Conservation (phyloP, 768 basidiomycete genomes). For the Amyloporia xantha region DNA sequence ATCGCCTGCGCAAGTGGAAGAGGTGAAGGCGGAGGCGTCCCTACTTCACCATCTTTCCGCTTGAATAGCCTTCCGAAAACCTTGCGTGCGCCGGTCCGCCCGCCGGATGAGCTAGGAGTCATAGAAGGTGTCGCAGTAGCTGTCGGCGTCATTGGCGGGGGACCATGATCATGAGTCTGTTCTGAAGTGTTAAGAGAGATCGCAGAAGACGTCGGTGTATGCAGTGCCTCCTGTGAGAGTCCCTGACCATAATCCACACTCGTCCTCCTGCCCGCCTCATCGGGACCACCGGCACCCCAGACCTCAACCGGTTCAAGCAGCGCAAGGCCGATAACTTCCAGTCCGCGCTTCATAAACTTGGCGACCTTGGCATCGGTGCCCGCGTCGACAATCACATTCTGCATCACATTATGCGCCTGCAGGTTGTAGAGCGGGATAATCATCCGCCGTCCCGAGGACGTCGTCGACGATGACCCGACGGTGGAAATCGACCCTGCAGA, state of each 20-base stretch:
- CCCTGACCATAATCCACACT: conserved; percentile 11
- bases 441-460: conserved; percentile 49
- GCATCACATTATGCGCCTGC: conserved; percentile 81
- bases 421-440: conserved; percentile 87
- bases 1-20: not conserved
- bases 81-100: conserved; percentile 35
- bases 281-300: conserved; percentile 35
- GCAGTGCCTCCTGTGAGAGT: conserved; percentile 14
- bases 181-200: conserved; percentile 24
- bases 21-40: conserved; percentile 1
- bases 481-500: conserved; percentile 23
- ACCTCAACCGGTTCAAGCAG: conserved; percentile 79
- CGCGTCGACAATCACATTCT: conserved; percentile 80
- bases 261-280: conserved; percentile 19
- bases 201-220: conserved; percentile 28
- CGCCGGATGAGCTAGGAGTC: conserved; percentile 15
- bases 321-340: conserved; percentile 70
- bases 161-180: conserved; percentile 3
- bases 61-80: conserved; percentile 71
- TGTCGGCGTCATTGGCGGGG: conserved; percentile 9
- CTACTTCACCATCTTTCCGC: conserved; percentile 20
- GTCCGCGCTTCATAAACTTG: conserved; percentile 43
- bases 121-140: conserved; percentile 14
- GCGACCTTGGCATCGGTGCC: conserved; percentile 86
- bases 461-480: conserved; percentile 28